A percentile compares a stretch with the other conserved stretches of the same genome.
These are phyloP conservation scores for Nymphaea colorata DNA, from an alignment of 164 flowering plant genomes.

Conservation along the genomic window DNA sequence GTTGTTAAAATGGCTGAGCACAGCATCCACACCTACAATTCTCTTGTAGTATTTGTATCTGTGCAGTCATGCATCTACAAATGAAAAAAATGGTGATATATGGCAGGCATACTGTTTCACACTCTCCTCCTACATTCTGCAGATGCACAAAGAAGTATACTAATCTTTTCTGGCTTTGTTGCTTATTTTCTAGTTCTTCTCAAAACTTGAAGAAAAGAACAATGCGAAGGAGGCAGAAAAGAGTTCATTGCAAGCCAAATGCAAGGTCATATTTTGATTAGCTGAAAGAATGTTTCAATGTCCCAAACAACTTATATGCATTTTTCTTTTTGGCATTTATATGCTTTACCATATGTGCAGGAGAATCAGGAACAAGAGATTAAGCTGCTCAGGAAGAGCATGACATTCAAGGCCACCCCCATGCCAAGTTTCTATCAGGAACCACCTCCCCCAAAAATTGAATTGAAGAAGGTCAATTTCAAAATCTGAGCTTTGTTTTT, in stretches of 20 bases:
- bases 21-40: no score
- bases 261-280: constrained; percentile 40
- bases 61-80: no score
- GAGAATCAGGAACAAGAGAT: constrained; percentile 86
- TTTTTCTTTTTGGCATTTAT: neutral
- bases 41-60: no score
- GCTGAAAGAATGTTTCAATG: no score
- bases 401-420: constrained; percentile 89
- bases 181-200: constrained; percentile 45
- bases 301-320: neutral
- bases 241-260: constrained; percentile 66
- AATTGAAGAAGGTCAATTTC: constrained; percentile 61
- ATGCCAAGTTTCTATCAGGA: constrained; percentile 96
- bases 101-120: no score
- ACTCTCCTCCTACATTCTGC: no score
- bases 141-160: no score
- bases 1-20: no score
- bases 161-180: neutral
- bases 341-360: constrained; percentile 18
- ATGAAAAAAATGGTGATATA: no score
- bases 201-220: constrained; percentile 84
- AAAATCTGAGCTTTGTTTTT: neutral
- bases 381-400: constrained; percentile 64
- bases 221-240: constrained; percentile 76
- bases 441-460: constrained; percentile 72